A percentile compares a stretch with the other conserved stretches of the same genome.
phyloP scores from a whole-genome alignment of 2,329 filamentous ascomycete species.

The Colletotrichum sansevieriae region DNA sequence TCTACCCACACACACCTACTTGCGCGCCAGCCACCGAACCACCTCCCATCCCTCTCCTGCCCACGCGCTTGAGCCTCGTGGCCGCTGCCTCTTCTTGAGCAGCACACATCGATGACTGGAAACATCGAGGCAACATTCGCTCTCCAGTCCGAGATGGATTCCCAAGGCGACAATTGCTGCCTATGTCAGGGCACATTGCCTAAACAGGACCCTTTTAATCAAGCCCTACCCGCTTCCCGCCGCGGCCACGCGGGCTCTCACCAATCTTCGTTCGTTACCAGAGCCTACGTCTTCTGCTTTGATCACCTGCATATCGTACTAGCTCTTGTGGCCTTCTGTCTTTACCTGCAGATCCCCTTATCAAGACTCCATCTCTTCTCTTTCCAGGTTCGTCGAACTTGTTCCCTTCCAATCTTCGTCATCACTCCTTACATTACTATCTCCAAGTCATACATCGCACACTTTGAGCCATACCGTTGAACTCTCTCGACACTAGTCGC shows the following conservation, averaged over 20 bases:
- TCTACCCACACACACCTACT: constrained; percentile 23
- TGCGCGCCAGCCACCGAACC: constrained; percentile 35
- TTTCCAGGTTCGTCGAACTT: background rate
- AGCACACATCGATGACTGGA: constrained; percentile 35
- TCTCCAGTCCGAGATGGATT: constrained; percentile 9
- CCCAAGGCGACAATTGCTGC: background rate
- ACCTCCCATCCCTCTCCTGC: constrained; percentile 27
- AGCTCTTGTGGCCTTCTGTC: constrained; percentile 23
- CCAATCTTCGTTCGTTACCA: constrained; percentile 28
- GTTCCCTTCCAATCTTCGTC: background rate
- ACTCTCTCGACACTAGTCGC: background rate
- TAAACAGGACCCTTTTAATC: constrained; percentile 23
- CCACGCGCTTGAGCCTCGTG: constrained; percentile 41
- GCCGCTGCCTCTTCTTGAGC: constrained; percentile 24
- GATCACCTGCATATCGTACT: constrained; percentile 41
- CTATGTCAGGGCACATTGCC: constrained; percentile 26
- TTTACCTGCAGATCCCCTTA: constrained; percentile 30
- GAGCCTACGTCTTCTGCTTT: constrained; percentile 41
- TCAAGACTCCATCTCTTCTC: constrained; percentile 28
- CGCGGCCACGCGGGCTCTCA: constrained; percentile 29
- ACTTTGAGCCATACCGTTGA: background rate
- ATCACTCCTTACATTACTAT: background rate
- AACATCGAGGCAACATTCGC: background rate
- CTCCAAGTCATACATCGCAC: background rate
- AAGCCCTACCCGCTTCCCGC: constrained; percentile 41